A percentile compares a stretch with the other conserved stretches of the same genome.
These are phyloP conservation scores for Sporothrix luriei DNA, from an alignment of 2,329 filamentous ascomycete species.

Conservation along the genomic window DNA sequence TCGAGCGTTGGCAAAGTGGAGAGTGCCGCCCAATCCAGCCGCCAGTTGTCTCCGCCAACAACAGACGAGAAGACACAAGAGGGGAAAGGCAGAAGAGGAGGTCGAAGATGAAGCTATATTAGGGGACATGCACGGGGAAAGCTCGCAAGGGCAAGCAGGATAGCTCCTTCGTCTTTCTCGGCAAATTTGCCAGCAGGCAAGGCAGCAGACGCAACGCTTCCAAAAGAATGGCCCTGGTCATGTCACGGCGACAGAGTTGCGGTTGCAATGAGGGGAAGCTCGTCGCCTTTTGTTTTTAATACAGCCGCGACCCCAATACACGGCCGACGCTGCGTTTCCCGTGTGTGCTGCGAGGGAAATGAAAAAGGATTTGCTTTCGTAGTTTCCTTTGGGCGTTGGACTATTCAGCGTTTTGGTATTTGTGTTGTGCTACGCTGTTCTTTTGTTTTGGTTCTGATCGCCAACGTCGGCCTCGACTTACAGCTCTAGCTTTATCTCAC, in stretches of 20 bases:
- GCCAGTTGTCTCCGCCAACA: not conserved
- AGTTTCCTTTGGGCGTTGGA: not conserved
- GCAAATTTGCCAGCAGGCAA: conserved; percentile 3
- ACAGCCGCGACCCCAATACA: conserved; percentile 21
- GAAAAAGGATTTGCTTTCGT: not conserved
- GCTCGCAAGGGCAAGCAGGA: not conserved
- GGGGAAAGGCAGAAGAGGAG: not conserved
- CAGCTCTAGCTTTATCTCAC: not conserved
- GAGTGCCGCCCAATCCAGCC: not conserved
- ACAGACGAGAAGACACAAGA: not conserved
- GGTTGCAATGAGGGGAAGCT: conserved; percentile 19
- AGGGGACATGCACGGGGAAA: not conserved
- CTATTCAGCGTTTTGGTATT: not conserved
- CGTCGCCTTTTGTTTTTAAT: conserved; percentile 8
- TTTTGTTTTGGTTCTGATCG: not conserved
- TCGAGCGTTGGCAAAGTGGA: not conserved
- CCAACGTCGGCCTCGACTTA: not conserved
- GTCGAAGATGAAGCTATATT: not conserved
- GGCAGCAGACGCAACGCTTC: not conserved
- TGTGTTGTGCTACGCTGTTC: not conserved
- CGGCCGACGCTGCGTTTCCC: conserved; percentile 3
- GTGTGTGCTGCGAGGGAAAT: not conserved
- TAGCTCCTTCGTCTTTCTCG: not conserved
- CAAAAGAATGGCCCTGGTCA: not conserved
- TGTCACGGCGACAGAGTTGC: conserved; percentile 18